These are phyloP conservation scores for Alternaria longipes DNA, from an alignment of 2,329 filamentous ascomycete species.

Conservation along the genomic window DNA sequence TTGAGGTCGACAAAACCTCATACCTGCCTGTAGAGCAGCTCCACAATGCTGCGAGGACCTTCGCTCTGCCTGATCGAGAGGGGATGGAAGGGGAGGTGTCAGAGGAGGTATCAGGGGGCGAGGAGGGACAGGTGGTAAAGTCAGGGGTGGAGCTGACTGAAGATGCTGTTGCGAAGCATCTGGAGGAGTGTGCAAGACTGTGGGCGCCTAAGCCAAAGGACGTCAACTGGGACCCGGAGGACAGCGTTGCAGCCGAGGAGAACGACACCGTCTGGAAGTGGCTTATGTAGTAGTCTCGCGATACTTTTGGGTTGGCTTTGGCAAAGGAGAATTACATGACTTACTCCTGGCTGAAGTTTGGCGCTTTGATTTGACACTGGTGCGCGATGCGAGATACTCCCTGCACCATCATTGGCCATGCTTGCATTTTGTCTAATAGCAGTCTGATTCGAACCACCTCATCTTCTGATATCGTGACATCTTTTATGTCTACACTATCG, in stretches of 20 bases:
- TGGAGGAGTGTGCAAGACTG: conserved; percentile 3
- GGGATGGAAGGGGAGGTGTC: background rate
- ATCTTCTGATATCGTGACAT: background rate
- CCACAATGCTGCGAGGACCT: background rate
- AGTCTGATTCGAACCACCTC: background rate
- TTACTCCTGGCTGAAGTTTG: background rate
- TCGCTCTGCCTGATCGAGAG: background rate
- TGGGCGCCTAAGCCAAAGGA: conserved; percentile 8
- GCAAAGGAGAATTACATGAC: background rate
- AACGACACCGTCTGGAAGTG: conserved; percentile 6
- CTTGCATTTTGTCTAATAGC: background rate
- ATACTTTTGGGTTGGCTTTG: background rate
- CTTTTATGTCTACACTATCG: conserved; percentile 17
- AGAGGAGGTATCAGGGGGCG: background rate
- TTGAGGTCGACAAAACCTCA: background rate
- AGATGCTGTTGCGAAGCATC: conserved; percentile 8
- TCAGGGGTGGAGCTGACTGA: conserved; percentile 18
- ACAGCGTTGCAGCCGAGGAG: conserved; percentile 2
- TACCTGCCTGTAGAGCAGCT: background rate
- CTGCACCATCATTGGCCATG: background rate
- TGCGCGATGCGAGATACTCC: background rate
- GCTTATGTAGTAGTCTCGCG: conserved; percentile 3
- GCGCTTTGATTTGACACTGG: background rate
- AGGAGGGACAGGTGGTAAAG: conserved; percentile 7
- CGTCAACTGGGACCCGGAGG: conserved; percentile 6